Evolutionary conservation across 495 filamentous ascomycete genomes (phyloP), one percentile per base, ranked within the genome.

Genomic region (Penicillium salamii): DNA sequence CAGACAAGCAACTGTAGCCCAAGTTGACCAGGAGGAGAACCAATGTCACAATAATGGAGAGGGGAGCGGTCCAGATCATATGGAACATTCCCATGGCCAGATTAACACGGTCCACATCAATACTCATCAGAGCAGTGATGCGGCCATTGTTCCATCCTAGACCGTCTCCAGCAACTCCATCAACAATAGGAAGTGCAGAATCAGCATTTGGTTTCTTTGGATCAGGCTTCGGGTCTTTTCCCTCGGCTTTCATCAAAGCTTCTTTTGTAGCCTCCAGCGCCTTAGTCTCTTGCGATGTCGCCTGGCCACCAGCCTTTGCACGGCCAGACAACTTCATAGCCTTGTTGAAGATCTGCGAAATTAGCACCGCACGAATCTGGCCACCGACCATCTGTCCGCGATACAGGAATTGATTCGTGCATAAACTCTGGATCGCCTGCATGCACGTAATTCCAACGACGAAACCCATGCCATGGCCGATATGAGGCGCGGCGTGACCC

Each of bases 101-200:
- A 58, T 96, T 90, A 50, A 97, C 76, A 42, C 91, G 87, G 67
- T 91, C 91, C 13, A 91, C 90, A 58, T 97, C 92, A 32, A 90
- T 89, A 47, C 86, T 88, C 92, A 97, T 97, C 57, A 97, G 62
- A 46, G 91, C 95, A 52, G 91, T 80, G 23, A 97, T 86, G 46
- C 88, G 80, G 15, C 92, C 92, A 59, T 97, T 97, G 36, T 82
- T 82, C 92, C 92, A 97, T 15, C 90, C 91, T 5, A 77, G 77
- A 19, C 86, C 87, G 54, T 90, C 85, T 13, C 81, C 82, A 7
- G 77, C 62, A 12, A 87, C 70, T 5, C 71, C 74, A 57, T 72
- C 54, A 37, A 36, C 67, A 11, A 55, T 65, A 36, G 31, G 26
- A 12, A 24, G 24, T 1, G 41, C 42, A 19, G 52, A 69, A 26